Base-by-base conservation (phyloP, 495 filamentous ascomycete genomes). In the Lasiosphaeria hispida region DNA sequence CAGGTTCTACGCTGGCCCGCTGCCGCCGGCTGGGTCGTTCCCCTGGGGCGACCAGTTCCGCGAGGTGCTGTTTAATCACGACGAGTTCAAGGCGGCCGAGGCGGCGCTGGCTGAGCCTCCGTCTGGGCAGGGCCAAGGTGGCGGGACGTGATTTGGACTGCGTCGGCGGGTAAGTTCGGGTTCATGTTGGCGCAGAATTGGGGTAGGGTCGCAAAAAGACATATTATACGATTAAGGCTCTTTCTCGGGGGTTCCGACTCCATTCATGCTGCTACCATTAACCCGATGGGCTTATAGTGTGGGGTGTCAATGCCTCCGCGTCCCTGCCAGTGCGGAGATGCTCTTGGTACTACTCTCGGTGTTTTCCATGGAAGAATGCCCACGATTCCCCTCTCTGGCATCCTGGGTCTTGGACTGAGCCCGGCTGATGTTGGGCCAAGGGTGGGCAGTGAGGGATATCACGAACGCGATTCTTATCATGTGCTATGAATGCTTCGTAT, bases 51-150 rank as follows among this genome's bases (percentile, higher is more conserved):
- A 37, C 2, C 48, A 60, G 19, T 69, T 61, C 18, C 59, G 64
- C 35, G 52, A 71, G n/a, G 23, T 67, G 4, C 18, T 72, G 30
- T 71, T 72, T 36, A 40, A 67, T 14, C 61, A 72, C 38, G 60
- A 72, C 35, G 66, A 57, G 37, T 67, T 60, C 49, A 11, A 15
- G 3, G 63, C 59, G 2, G 68, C 63, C 5, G 42, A 60, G 17
- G 15, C 57, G 44, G 51, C 33, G 14, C 53, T 72, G 55, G 48
- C 47, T 15, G 19, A 55, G 19, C 50, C 2, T 41, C 7, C 6
- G 4, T 9, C 6, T 7, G 8, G 3, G 38, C 10, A 33, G 19
- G 44, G 47, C 19, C 49, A 57, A 50, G 44, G 45, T 56, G 9
- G 14, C 36, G 34, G 39, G n/a, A 34, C 13, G 3, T 7, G 33